Percentiles rank a stretch among this genome's conserved stretches.
Evolutionary conservation across 2,329 filamentous ascomycete species (phyloP).

Genomic region (Cyphellophora europaea): DNA sequence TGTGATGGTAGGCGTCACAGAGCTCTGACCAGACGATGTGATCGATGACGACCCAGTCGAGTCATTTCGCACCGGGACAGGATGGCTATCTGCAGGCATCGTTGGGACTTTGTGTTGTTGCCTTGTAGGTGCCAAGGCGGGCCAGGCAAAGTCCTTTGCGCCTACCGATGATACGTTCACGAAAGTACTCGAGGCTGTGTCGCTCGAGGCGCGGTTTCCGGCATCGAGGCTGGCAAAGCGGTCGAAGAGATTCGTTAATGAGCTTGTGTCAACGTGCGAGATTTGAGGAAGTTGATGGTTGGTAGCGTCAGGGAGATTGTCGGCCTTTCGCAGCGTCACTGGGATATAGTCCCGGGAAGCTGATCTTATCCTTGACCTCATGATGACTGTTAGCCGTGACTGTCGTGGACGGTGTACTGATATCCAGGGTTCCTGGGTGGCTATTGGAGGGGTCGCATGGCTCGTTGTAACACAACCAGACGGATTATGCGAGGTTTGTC

Average conservation of each 20-base stretch:
- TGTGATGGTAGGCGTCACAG: conserved; percentile 13
- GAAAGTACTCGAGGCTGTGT: background rate
- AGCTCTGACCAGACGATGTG: conserved; percentile 10
- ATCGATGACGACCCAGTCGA: conserved; percentile 14
- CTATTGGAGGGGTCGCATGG: no score
- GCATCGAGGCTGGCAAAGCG: conserved; percentile 6
- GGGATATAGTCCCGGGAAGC: no score
- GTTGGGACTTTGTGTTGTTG: no score
- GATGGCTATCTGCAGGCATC: background rate
- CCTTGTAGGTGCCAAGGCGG: background rate
- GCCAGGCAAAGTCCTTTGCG: background rate
- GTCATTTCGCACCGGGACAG: conserved; percentile 8
- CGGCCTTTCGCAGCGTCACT: no score
- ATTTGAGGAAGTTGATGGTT: conserved; percentile 9
- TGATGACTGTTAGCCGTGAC: no score
- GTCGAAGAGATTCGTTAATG: conserved; percentile 14
- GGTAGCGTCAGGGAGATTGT: no score
- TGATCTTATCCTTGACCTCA: no score
- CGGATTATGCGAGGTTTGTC: no score
- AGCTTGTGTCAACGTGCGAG: conserved; percentile 13
- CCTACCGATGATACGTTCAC: background rate
- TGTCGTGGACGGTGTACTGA: no score
- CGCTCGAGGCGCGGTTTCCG: background rate
- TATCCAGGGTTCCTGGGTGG: no score
- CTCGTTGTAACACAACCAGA: no score